Evolutionary conservation across 2,329 filamentous ascomycete genomes (phyloP).

Genomic region (Botrytis pseudocinerea): DNA sequence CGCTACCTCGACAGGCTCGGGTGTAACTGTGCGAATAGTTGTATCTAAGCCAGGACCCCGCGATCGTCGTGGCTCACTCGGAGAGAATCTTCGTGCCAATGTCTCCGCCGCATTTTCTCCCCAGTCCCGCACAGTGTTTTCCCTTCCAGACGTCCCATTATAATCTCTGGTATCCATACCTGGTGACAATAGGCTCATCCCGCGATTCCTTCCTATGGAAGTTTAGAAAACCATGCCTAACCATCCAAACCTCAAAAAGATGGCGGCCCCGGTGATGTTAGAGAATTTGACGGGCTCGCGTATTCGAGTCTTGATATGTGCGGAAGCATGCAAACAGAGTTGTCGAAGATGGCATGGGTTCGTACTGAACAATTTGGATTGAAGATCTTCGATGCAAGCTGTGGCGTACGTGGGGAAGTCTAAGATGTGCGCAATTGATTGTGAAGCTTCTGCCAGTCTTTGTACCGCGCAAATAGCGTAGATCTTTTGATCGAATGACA

Average conservation of each 20-base stretch:
- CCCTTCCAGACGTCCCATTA: constrained; percentile 40
- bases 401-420: constrained; percentile 24
- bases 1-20: constrained; percentile 50
- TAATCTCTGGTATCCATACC: constrained; percentile 50
- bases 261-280: constrained; percentile 15
- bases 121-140: constrained; percentile 38
- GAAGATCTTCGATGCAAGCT: constrained; percentile 19
- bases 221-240: constrained; percentile 29
- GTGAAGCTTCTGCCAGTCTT: constrained; percentile 24
- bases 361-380: constrained; percentile 11
- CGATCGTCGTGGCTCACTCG: constrained; percentile 32
- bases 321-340: constrained; percentile 20
- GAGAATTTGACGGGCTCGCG: constrained; percentile 12
- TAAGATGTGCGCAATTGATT: constrained; percentile 22
- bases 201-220: constrained; percentile 35
- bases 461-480: constrained; percentile 22
- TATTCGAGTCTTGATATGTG: constrained; percentile 17
- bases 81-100: constrained; percentile 31
- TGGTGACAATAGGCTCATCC: constrained; percentile 47
- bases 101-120: constrained; percentile 37
- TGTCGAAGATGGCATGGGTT: constrained; percentile 23
- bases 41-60: constrained; percentile 41
- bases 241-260: constrained; percentile 19
- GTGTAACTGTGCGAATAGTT: constrained; percentile 66
- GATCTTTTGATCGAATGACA: constrained; percentile 17